Conservation (phyloP, 441 rosid species). For the Populus hybrid region DNA sequence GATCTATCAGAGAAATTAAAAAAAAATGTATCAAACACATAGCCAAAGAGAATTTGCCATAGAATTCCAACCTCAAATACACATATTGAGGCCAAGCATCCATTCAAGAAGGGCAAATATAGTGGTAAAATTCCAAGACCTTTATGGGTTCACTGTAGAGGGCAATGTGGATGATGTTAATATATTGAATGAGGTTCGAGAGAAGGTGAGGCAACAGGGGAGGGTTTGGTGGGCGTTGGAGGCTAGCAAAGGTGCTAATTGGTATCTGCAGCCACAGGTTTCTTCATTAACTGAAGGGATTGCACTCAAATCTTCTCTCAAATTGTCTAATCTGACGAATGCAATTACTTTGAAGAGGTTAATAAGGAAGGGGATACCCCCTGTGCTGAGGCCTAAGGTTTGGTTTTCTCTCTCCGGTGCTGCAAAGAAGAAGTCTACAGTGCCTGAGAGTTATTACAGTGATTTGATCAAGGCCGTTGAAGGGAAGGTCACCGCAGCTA, state of each 20-base stretch:
- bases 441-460: conserved; percentile 89
- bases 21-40: conserved; percentile 51
- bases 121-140: conserved; percentile 86
- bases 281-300: conserved; percentile 58
- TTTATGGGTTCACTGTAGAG: conserved; percentile 89
- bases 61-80: conserved; percentile 70
- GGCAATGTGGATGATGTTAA: conserved; percentile 99
- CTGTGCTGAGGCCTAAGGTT: conserved; percentile 89
- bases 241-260: conserved; percentile 98
- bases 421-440: conserved; percentile 97
- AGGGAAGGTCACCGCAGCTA: conserved; percentile 88
- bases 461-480: conserved; percentile 88
- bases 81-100: conserved; percentile 84
- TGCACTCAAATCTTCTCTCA: conserved; percentile 80
- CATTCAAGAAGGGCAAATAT: conserved; percentile 89
- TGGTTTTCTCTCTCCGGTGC: conserved; percentile 99
- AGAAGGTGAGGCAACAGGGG: conserved; percentile 94
- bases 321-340: conserved; percentile 68
- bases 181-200: conserved; percentile 87
- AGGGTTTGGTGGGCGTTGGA: conserved; percentile 97
- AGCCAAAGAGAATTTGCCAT: conserved; percentile 58
- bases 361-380: conserved; percentile 95
- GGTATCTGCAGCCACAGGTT: conserved; percentile 85
- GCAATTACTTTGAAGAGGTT: conserved; percentile 82
- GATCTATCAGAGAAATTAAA: conserved; percentile 22